Percentiles rank a stretch among this genome's conserved stretches.
These are phyloP conservation scores for Tolypocladium album DNA, from an alignment of 2,329 filamentous ascomycete species.

Conservation along the genomic window DNA sequence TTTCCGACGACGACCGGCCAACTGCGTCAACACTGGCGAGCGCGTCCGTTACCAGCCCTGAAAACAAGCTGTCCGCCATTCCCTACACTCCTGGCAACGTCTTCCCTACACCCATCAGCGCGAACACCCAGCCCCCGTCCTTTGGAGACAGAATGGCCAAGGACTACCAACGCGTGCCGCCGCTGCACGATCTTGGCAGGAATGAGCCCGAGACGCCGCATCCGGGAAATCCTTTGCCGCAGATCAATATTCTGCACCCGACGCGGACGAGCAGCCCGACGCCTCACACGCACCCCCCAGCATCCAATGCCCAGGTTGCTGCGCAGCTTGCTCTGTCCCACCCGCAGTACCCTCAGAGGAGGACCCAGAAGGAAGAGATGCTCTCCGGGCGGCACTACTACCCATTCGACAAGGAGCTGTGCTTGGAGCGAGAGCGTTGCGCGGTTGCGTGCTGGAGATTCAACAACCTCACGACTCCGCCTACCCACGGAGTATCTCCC, in stretches of 20 bases:
- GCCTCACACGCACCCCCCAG: slow-evolving; percentile 24
- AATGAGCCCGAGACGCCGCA: slow-evolving; percentile 45
- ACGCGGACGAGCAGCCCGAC: slow-evolving; percentile 38
- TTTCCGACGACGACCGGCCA: slow-evolving; percentile 43
- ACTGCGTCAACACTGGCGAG: slow-evolving; percentile 50
- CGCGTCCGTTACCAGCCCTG: slow-evolving; percentile 46
- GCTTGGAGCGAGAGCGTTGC: slow-evolving; percentile 77
- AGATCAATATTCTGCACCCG: slow-evolving; percentile 45
- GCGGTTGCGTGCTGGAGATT: slow-evolving; percentile 72
- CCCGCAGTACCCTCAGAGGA: slow-evolving; percentile 33
- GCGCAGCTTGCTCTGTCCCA: slow-evolving; percentile 50
- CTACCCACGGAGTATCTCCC: slow-evolving; percentile 58
- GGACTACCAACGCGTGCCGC: slow-evolving; percentile 50
- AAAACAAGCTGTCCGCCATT: slow-evolving; percentile 50
- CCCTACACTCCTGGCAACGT: slow-evolving; percentile 43
- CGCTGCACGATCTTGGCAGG: slow-evolving; percentile 47
- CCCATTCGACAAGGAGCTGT: slow-evolving; percentile 66
- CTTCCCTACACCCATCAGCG: slow-evolving; percentile 54
- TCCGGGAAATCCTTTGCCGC: slow-evolving; percentile 39
- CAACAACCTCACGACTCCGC: slow-evolving; percentile 67
- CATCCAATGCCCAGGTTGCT: slow-evolving; percentile 40
- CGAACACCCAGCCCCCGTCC: slow-evolving; percentile 31
- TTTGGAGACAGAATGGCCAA: slow-evolving; percentile 41
- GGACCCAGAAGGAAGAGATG: slow-evolving; percentile 86
- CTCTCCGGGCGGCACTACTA: slow-evolving; percentile 67